These are phyloP conservation scores for Ogataea nonfermentans DNA, from an alignment of 805 yeast species.

Conservation along the genomic window DNA sequence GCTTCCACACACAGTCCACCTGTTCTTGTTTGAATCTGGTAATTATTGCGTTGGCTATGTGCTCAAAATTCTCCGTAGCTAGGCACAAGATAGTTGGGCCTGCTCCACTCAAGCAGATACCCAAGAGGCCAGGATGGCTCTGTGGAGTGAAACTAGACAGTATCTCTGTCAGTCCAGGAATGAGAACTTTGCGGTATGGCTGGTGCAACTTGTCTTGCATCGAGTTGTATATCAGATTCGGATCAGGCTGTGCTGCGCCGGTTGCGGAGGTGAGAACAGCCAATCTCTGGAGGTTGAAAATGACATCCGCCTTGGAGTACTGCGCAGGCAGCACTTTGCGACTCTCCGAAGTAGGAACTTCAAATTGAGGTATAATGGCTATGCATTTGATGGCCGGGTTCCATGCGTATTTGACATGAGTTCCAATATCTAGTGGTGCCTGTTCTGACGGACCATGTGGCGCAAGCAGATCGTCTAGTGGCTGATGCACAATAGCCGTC, in stretches of 20 bases:
- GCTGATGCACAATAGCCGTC: conserved; percentile 72
- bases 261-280: conserved; percentile 92
- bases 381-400: conserved; percentile 78
- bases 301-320: conserved; percentile 76
- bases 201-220: conserved; percentile 98
- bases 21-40: conserved; percentile 60
- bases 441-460: conserved; percentile 71
- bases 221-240: conserved; percentile 82
- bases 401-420: conserved; percentile 84
- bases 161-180: conserved; percentile 88
- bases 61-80: conserved; percentile 85
- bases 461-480: conserved; percentile 81
- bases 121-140: conserved; percentile 80
- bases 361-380: conserved; percentile 91
- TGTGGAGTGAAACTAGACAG: conserved; percentile 77
- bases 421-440: conserved; percentile 77
- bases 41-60: conserved; percentile 75
- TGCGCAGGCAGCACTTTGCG: conserved; percentile 85
- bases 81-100: conserved; percentile 96
- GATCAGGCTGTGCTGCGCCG: conserved; percentile 72
- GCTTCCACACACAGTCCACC: conserved; percentile 77
- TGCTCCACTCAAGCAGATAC: conserved; percentile 95
- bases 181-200: conserved; percentile 89
- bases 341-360: conserved; percentile 88
- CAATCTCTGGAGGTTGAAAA: conserved; percentile 89